These are phyloP conservation scores for Ascochyta koolunga DNA, from an alignment of 2,329 filamentous ascomycete genomes.

Conservation along the genomic window DNA sequence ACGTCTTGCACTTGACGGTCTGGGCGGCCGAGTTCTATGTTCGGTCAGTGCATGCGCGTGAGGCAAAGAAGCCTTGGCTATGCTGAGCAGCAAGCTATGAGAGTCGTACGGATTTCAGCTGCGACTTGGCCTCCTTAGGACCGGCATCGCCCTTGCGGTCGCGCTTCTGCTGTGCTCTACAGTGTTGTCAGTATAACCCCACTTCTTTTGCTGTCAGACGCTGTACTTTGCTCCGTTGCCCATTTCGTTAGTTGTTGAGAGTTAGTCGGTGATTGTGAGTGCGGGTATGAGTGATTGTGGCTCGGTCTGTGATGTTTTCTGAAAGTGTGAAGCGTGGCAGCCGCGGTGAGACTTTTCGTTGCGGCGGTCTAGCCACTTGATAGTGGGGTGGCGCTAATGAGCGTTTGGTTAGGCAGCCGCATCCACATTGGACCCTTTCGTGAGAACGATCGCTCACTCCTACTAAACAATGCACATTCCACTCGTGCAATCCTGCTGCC, in stretches of 20 bases:
- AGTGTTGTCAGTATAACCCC: conserved; percentile 24
- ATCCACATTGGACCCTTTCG: conserved; percentile 15
- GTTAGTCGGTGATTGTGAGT: conserved; percentile 23
- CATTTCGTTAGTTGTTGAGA: conserved; percentile 31
- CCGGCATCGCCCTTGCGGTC: conserved; percentile 43
- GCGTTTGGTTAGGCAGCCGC: conserved; percentile 19
- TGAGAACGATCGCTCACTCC: neutral
- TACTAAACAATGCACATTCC: conserved; percentile 3
- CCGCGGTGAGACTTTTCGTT: conserved; percentile 35
- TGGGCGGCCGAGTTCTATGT: conserved; percentile 72
- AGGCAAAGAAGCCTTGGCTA: neutral
- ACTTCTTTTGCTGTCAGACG: neutral
- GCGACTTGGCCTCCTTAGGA: conserved; percentile 43
- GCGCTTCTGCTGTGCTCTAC: conserved; percentile 47
- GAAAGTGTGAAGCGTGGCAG: conserved; percentile 15
- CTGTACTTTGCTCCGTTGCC: conserved; percentile 49
- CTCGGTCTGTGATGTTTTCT: conserved; percentile 15
- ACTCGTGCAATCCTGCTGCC: neutral
- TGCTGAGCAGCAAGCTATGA: neutral
- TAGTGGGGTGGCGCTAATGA: conserved; percentile 18
- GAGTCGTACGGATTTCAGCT: conserved; percentile 44
- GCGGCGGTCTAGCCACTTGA: conserved; percentile 28
- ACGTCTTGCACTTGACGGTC: conserved; percentile 77
- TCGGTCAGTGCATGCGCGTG: neutral
- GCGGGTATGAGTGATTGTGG: conserved; percentile 6